Percentiles rank a stretch among this genome's conserved stretches.
These are phyloP conservation scores for Alternaria alternata DNA, from an alignment of 2,329 filamentous ascomycete genomes.

Conservation along the genomic window DNA sequence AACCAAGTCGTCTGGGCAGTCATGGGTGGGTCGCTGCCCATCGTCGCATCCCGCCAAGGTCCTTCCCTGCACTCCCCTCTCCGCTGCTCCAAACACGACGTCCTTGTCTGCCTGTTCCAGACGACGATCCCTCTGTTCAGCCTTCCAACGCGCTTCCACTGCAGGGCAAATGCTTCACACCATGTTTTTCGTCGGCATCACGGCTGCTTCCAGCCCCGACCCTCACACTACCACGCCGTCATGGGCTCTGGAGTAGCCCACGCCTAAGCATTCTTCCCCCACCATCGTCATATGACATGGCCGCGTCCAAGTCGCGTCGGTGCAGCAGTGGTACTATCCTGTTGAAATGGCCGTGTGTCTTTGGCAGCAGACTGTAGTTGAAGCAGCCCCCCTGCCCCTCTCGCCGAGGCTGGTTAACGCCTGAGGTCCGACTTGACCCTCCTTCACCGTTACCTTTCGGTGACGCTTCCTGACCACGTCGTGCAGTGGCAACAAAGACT, in stretches of 20 bases:
- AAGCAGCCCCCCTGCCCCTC: no score
- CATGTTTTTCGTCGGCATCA: conserved; percentile 10
- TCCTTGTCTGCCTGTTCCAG: neutral
- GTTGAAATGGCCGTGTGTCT: neutral
- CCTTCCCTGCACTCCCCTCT: neutral
- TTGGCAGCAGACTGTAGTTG: neutral
- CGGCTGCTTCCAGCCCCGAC: conserved; percentile 12
- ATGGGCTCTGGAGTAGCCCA: conserved; percentile 5
- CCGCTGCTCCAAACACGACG: conserved; percentile 2
- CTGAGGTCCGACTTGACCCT: neutral
- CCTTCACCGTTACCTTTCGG: neutral
- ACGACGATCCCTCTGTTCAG: neutral
- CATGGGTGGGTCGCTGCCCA: conserved; percentile 12
- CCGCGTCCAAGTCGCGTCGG: conserved; percentile 7
- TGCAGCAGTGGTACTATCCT: neutral
- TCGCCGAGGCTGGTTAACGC: no score
- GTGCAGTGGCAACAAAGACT: neutral
- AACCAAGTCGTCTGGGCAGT: conserved; percentile 12
- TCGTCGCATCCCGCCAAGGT: conserved; percentile 15
- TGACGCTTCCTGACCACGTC: neutral
- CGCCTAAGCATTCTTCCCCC: conserved; percentile 4
- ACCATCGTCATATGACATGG: conserved; percentile 1
- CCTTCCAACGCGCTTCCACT: conserved; percentile 4
- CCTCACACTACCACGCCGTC: neutral
- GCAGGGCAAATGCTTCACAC: neutral